phyloP scores from a whole-genome alignment of 768 basidiomycete genomes.

The Phlegmacium glaucopus region DNA sequence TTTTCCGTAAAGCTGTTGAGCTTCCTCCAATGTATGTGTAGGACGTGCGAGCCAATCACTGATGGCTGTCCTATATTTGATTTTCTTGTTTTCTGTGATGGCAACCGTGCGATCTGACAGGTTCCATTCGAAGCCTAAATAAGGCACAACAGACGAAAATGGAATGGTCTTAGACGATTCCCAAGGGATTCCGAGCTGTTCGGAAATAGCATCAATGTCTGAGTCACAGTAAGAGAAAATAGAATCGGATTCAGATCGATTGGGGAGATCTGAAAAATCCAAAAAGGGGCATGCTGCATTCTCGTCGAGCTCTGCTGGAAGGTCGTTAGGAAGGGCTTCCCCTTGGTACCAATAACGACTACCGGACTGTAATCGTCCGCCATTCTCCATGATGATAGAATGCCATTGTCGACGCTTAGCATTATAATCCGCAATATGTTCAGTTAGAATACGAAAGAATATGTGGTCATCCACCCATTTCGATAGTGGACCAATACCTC shows the following conservation, averaged over 20 bases:
- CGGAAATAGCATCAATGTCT: slow-evolving; percentile 18
- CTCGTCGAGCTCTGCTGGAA: slow-evolving; percentile 26
- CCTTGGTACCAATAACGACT: slow-evolving; percentile 21
- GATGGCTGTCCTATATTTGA: slow-evolving; percentile 26
- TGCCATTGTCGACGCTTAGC: neutral
- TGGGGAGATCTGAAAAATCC: neutral
- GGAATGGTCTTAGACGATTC: slow-evolving; percentile 24
- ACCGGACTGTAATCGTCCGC: neutral
- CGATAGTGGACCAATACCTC: slow-evolving; percentile 20
- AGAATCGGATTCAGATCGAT: neutral
- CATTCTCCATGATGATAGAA: neutral
- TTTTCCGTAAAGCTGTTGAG: slow-evolving; percentile 31
- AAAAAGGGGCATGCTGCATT: slow-evolving; percentile 12
- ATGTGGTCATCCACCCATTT: slow-evolving; percentile 27
- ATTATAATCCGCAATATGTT: slow-evolving; percentile 23
- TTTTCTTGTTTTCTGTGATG: slow-evolving; percentile 18
- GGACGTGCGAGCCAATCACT: slow-evolving; percentile 11
- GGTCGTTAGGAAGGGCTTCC: slow-evolving; percentile 8
- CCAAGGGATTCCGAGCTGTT: slow-evolving; percentile 29
- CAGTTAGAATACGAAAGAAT: slow-evolving; percentile 14
- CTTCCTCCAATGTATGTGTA: slow-evolving; percentile 24
- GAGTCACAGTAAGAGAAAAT: neutral
- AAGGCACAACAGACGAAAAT: slow-evolving; percentile 17
- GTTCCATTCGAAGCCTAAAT: slow-evolving; percentile 31
- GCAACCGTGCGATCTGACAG: too few species aligned